These are phyloP conservation scores for Micromonas pusilla DNA, from an alignment of 139 green algal genomes.

Conservation along the genomic window DNA sequence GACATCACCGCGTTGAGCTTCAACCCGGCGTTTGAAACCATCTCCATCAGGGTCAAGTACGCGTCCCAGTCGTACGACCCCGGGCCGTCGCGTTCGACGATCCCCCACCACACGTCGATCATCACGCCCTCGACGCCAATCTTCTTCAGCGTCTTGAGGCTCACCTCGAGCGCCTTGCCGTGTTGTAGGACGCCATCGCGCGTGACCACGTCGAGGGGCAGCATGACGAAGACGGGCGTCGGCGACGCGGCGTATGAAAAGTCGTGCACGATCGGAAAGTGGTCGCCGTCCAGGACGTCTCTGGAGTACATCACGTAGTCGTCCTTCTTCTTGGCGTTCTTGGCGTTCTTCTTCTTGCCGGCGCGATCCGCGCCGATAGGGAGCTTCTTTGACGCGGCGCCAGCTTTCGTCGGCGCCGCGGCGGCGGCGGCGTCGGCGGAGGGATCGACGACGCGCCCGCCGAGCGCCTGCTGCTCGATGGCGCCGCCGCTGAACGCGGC, in stretches of 20 bases:
- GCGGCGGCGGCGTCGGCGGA: background rate
- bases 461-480: background rate
- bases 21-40: conserved; percentile 72
- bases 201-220: conserved; percentile 91
- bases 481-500: background rate
- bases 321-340: background rate
- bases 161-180: conserved; percentile 34
- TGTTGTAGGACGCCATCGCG: conserved; percentile 33
- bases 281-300: background rate
- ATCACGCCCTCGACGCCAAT: conserved; percentile 50
- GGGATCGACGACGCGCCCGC: background rate
- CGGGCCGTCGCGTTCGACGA: conserved; percentile 72
- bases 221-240: conserved; percentile 93
- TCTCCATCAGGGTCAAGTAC: conserved; percentile 41
- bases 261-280: background rate
- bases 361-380: too few species aligned
- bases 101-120: conserved; percentile 63
- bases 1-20: conserved; percentile 54
- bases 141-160: conserved; percentile 37
- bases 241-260: background rate
- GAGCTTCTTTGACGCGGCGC: too few species aligned
- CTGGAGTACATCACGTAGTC: background rate
- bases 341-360: too few species aligned
- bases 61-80: conserved; percentile 44
- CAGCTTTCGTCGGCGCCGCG: too few species aligned